These are phyloP conservation scores for Sicyos edulis DNA, from an alignment of 306 rosid genomes.

Conservation along the genomic window DNA sequence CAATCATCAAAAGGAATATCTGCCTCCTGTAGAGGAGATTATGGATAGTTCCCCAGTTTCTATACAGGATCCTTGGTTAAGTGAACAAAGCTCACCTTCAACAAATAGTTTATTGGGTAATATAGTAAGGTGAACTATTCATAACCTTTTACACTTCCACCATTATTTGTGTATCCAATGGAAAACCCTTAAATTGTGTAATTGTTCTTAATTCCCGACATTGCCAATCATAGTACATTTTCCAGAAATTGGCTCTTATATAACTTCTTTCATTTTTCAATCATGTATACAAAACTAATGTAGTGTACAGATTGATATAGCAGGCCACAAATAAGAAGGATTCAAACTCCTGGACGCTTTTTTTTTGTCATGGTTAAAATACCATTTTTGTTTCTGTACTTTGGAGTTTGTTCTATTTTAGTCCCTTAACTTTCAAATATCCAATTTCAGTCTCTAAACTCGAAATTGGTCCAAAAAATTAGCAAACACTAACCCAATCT, in stretches of 20 bases:
- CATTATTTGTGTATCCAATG: constrained; percentile 7
- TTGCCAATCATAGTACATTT: constrained; percentile 10
- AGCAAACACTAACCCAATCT: too few species aligned
- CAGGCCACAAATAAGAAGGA: constrained; percentile 6
- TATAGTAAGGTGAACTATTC: constrained; percentile 39
- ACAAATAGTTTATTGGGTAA: constrained; percentile 78
- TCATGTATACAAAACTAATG: not conserved
- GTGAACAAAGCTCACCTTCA: constrained; percentile 91
- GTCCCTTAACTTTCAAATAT: too few species aligned
- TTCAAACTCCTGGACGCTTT: not conserved
- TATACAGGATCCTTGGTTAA: constrained; percentile 85
- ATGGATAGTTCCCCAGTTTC: constrained; percentile 80
- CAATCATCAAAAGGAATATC: constrained; percentile 19
- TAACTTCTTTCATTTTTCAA: constrained; percentile 14
- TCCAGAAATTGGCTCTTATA: not conserved
- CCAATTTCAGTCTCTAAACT: too few species aligned
- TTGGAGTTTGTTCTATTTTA: too few species aligned
- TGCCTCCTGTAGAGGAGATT: constrained; percentile 43
- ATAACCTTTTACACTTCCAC: constrained; percentile 7
- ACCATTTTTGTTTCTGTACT: too few species aligned
- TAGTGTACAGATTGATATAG: not conserved
- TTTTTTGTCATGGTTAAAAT: not conserved
- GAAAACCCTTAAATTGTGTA: not conserved
- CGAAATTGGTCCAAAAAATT: too few species aligned
- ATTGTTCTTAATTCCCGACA: constrained; percentile 5